Percentiles rank a stretch among this genome's conserved stretches.
Conservation (phyloP, 371 early-diverging fungal species). For the Fennellomyces sp. region DNA sequence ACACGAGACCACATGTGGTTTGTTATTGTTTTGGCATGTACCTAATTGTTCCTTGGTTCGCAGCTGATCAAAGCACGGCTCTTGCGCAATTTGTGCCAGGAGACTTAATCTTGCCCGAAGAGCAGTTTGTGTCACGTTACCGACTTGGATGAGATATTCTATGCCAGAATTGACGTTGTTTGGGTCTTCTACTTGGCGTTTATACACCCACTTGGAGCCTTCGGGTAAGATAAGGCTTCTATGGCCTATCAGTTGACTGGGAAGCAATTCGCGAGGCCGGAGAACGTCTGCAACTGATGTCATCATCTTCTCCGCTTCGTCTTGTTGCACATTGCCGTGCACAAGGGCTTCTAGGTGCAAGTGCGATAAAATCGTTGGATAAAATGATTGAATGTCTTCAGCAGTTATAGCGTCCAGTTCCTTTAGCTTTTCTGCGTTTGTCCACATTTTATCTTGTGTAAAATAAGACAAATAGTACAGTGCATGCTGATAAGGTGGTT, state of each 20-base stretch:
- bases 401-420: constrained; percentile 62
- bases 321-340: constrained; percentile 79
- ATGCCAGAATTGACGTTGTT: constrained; percentile 89
- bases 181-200: constrained; percentile 69
- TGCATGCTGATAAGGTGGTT: constrained; percentile 80
- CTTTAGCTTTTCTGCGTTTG: constrained; percentile 75
- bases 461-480: constrained; percentile 75
- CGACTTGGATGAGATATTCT: constrained; percentile 77
- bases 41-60: constrained; percentile 91
- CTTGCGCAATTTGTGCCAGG: constrained; percentile 77
- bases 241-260: constrained; percentile 58
- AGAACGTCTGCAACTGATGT: constrained; percentile 55
- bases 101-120: constrained; percentile 73
- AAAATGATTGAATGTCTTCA: constrained; percentile 75
- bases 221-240: constrained; percentile 73
- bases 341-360: constrained; percentile 80
- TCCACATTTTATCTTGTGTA: constrained; percentile 83
- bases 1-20: too few species aligned
- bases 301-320: constrained; percentile 66
- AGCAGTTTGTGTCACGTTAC: constrained; percentile 53
- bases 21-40: constrained; percentile 3
- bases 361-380: constrained; percentile 68
- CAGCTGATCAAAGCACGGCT: constrained; percentile 92
- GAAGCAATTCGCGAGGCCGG: constrained; percentile 63
- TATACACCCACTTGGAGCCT: constrained; percentile 64